Percentiles rank a stretch among this genome's conserved stretches.
Evolutionary conservation across 495 filamentous ascomycete genomes (phyloP).

Genomic region (Aspergillus kassunensis): DNA sequence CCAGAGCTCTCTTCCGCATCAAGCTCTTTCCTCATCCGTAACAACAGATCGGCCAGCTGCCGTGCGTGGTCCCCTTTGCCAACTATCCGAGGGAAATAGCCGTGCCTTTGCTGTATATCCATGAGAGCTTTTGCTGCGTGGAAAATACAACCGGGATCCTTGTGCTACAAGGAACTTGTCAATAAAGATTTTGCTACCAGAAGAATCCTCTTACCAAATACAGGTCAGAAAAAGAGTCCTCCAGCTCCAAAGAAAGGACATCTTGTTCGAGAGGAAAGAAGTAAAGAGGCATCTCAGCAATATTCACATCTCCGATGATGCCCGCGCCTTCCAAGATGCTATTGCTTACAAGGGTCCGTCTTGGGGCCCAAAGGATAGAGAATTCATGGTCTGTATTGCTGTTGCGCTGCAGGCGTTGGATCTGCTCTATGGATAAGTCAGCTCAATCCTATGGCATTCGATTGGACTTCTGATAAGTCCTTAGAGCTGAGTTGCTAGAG

Average conservation of each 20-base stretch:
- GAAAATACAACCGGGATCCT: slow-evolving; percentile 87
- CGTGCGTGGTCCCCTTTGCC: slow-evolving; percentile 96
- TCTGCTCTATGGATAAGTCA: slow-evolving; percentile 71
- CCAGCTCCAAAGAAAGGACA: slow-evolving; percentile 84
- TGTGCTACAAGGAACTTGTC: slow-evolving; percentile 48
- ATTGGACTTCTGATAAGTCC: slow-evolving; percentile 35
- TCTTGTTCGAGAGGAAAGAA: slow-evolving; percentile 92
- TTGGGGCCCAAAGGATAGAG: slow-evolving; percentile 87
- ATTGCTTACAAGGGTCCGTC: slow-evolving; percentile 87
- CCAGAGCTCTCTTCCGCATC: slow-evolving; percentile 70
- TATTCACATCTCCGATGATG: slow-evolving; percentile 86
- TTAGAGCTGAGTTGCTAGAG: slow-evolving; percentile 41
- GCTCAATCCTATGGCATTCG: slow-evolving; percentile 54
- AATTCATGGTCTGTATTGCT: slow-evolving; percentile 89
- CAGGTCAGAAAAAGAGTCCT: slow-evolving; percentile 79
- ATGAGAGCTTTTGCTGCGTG: slow-evolving; percentile 90
- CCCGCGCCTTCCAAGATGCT: slow-evolving; percentile 90
- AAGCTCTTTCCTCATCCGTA: slow-evolving; percentile 88
- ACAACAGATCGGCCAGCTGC: slow-evolving; percentile 79
- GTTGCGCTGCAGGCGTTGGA: slow-evolving; percentile 80
- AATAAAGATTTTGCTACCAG: background rate
- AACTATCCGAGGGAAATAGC: slow-evolving; percentile 90
- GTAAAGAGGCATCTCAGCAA: slow-evolving; percentile 78
- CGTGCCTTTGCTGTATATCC: slow-evolving; percentile 86
- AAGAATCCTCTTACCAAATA: slow-evolving; percentile 58